phyloP scores from a whole-genome alignment of 2,329 filamentous ascomycete species.

The Colletotrichum australisinense region DNA sequence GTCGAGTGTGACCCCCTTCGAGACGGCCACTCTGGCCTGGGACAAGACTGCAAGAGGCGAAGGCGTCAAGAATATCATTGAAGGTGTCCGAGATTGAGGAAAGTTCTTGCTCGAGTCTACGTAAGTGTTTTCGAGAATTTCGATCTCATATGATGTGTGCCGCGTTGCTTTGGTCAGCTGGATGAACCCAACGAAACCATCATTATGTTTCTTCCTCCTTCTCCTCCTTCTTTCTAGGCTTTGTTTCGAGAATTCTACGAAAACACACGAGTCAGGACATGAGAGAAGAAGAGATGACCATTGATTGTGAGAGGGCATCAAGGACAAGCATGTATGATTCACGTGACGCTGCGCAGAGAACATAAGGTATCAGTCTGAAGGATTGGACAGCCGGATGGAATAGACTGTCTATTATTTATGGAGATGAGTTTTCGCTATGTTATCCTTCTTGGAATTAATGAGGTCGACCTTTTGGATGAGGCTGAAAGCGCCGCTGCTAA shows the following conservation, averaged over 20 bases:
- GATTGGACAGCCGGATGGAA: no score
- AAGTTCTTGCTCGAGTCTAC: not conserved
- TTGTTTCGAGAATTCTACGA: no score
- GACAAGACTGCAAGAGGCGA: conserved; percentile 35
- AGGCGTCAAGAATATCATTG: conserved; percentile 39
- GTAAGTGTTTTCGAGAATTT: conserved; percentile 41
- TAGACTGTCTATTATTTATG: not conserved
- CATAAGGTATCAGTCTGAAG: no score
- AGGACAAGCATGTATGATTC: no score
- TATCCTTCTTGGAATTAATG: no score
- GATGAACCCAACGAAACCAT: not conserved
- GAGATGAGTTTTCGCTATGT: no score
- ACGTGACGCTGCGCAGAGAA: no score
- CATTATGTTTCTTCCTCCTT: not conserved
- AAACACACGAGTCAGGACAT: not conserved
- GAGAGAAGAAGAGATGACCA: no score
- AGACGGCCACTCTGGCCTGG: conserved; percentile 35
- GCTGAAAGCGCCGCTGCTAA: not conserved
- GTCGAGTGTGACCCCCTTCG: conserved; percentile 32
- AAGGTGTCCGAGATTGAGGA: conserved; percentile 16
- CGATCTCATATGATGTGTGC: no score
- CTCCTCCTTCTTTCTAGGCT: not conserved
- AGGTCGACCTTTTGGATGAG: not conserved
- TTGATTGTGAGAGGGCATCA: no score
- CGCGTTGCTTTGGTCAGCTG: conserved; percentile 39